Base-by-base conservation (phyloP, 345 rosid species). In the Bretschneidera sinensis region DNA sequence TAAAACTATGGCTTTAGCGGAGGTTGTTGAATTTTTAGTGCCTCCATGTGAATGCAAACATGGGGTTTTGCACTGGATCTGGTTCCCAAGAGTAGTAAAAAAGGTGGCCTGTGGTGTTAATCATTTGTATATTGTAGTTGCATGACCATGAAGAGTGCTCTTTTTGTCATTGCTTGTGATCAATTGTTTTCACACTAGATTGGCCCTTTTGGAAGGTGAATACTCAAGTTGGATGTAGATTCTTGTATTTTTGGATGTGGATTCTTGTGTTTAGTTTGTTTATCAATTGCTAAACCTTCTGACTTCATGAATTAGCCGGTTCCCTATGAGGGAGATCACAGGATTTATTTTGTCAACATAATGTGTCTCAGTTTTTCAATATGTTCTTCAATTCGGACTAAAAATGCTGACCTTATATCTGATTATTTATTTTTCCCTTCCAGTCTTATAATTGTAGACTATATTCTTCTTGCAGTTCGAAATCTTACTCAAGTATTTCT, bases 1-100 rank as follows among this genome's bases (percentile, higher is more conserved):
- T 28, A 24, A 59, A 59, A 24, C 31, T 18, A 47, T 18, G 53
- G 63, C 33, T 28, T 28, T 28, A 28, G 33, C 3, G 5, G 8
- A 3, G 3, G 3, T 28, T 2, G 33, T 28, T 28, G 33, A 28
- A 8, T 2, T 28, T 2, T 3, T 28, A 28, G 18, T 45, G 54
- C 63, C 45, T 59, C 35, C 35, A 13, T n/a, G 21, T 5, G 49
- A 54, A 53, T 63, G 51, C n/a, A 63, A 17, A 39, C 22, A 43
- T 19, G 23, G 52, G 43, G 24, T 45, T 21, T 17, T 43, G 62
- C 3, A 28, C 33, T 28, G 33, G 8, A 28, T 2, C 33, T 2
- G 8, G 33, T 28, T 28, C 8, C n/a, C n/a, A n/a, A 8, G 33
- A 28, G 33, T 28, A 28, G 33, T 28, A 28, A 8, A 28, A n/a